These are phyloP conservation scores for Roridomyces roridus DNA, from an alignment of 768 basidiomycete species.

Conservation along the genomic window DNA sequence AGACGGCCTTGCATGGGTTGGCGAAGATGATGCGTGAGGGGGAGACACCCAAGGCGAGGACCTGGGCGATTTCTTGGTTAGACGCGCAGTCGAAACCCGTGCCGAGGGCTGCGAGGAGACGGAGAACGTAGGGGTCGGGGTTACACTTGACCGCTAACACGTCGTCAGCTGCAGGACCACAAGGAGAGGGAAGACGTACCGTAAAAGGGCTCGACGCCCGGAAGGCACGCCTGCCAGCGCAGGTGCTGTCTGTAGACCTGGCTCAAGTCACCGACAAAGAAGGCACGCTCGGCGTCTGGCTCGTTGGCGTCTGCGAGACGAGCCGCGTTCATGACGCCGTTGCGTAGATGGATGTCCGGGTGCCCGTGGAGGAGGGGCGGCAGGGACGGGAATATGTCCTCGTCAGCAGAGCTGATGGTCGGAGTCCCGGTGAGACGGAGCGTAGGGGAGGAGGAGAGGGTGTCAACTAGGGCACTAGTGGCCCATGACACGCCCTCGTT, in stretches of 20 bases:
- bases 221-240: slow-evolving; percentile 79
- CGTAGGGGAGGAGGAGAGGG: slow-evolving; percentile 64
- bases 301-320: background rate
- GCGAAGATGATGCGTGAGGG: slow-evolving; percentile 93
- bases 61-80: slow-evolving; percentile 86
- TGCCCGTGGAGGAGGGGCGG: slow-evolving; percentile 54
- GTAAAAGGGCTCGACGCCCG: slow-evolving; percentile 92
- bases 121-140: slow-evolving; percentile 93
- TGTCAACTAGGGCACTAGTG: slow-evolving; percentile 24
- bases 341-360: slow-evolving; percentile 75
- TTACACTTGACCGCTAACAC: slow-evolving; percentile 90
- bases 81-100: slow-evolving; percentile 98
- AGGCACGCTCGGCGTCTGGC: slow-evolving; percentile 59
- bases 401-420: slow-evolving; percentile 30
- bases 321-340: slow-evolving; percentile 75
- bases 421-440: slow-evolving; percentile 75
- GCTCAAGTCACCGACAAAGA: slow-evolving; percentile 94
- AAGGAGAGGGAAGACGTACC: slow-evolving; percentile 43
- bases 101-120: slow-evolving; percentile 88
- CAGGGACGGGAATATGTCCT: slow-evolving; percentile 23
- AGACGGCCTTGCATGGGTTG: slow-evolving; percentile 97
- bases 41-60: slow-evolving; percentile 75
- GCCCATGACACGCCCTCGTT: slow-evolving; percentile 60
- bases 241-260: slow-evolving; percentile 85
- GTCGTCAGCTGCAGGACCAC: slow-evolving; percentile 69